Evolutionary conservation across 257 asterid species (phyloP).

Genomic region (Nicotiana noctiflora): DNA sequence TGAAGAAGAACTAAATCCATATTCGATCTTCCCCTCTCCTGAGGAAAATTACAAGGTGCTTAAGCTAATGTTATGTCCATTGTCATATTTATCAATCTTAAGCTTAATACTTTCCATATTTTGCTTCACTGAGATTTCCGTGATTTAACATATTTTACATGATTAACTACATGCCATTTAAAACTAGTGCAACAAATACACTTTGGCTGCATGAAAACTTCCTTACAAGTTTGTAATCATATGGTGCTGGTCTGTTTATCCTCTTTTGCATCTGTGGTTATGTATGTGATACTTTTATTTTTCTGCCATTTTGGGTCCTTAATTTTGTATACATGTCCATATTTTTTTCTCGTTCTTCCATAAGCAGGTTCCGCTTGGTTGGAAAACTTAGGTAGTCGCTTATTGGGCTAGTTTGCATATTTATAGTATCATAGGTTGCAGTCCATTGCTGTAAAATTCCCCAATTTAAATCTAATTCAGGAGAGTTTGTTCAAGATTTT

Average conservation of each 20-base stretch:
- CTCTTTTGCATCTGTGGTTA: background rate
- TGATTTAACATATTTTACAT: background rate
- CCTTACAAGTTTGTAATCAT: slow-evolving; percentile 4
- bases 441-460: background rate
- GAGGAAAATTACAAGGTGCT: slow-evolving; percentile 74
- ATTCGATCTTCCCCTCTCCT: slow-evolving; percentile 71
- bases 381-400: background rate
- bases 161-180: background rate
- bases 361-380: background rate
- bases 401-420: background rate
- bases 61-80: background rate
- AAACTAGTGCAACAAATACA: background rate
- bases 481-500: background rate
- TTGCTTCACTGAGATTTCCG: background rate
- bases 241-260: background rate
- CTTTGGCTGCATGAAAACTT: background rate
- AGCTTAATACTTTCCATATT: background rate
- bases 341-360: background rate
- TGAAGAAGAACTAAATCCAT: slow-evolving; percentile 89
- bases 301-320: background rate
- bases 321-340: background rate
- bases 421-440: background rate
- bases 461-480: background rate
- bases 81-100: background rate
- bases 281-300: background rate